These are phyloP conservation scores for Saccharomycopsis sp. DNA, from an alignment of 805 yeast species.

Conservation along the genomic window DNA sequence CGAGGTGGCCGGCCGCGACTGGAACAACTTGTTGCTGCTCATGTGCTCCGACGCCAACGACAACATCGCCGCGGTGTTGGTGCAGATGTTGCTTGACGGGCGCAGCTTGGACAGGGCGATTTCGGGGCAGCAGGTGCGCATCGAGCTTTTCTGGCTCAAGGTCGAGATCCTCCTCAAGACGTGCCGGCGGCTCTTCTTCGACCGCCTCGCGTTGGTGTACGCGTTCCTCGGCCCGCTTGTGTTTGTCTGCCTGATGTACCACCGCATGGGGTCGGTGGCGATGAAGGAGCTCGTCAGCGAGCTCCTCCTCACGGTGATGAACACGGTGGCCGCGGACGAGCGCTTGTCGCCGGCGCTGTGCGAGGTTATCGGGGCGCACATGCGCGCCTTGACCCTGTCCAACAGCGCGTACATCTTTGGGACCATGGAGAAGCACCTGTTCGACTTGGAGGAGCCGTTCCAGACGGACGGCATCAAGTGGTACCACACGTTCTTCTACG, in stretches of 20 bases:
- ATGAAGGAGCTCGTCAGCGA: constrained; percentile 41
- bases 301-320: constrained; percentile 42
- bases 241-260: constrained; percentile 51
- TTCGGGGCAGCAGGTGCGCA: constrained; percentile 34
- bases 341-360: constrained; percentile 29
- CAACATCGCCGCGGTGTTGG: constrained; percentile 62
- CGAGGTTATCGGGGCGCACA: constrained; percentile 33
- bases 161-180: constrained; percentile 60
- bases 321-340: constrained; percentile 44
- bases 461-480: neutral
- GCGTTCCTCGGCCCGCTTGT: constrained; percentile 66
- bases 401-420: constrained; percentile 5
- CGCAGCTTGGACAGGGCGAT: constrained; percentile 45
- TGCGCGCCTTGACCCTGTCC: constrained; percentile 33
- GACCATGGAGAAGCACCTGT: neutral
- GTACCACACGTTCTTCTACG: neutral
- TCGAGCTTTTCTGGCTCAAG: constrained; percentile 61
- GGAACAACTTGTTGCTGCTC: constrained; percentile 58
- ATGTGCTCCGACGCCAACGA: constrained; percentile 60
- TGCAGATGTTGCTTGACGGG: constrained; percentile 48
- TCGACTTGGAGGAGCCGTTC: constrained; percentile 1
- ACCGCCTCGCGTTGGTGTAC: constrained; percentile 53
- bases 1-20: constrained; percentile 66
- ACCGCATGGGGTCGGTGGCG: constrained; percentile 22
- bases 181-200: constrained; percentile 62